Evolutionary conservation across 106 monocot genomes (phyloP).

Genomic region (Allium fistulosum): DNA sequence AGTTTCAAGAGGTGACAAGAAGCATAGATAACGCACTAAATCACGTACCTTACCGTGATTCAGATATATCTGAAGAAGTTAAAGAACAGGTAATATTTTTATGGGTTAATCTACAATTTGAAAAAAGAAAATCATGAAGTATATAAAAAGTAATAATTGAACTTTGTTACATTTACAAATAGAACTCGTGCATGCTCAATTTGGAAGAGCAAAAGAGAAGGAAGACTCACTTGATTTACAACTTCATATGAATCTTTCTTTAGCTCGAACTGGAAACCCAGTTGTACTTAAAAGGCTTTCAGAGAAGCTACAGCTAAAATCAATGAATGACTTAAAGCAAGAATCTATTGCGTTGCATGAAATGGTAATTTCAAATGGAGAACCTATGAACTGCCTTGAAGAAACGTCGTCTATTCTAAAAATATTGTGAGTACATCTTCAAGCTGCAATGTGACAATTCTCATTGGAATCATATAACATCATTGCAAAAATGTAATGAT

Average conservation of each 20-base stretch:
- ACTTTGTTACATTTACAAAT: constrained; percentile 21
- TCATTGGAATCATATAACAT: too few species aligned
- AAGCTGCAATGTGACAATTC: too few species aligned
- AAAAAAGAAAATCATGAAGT: not conserved
- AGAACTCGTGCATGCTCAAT: constrained; percentile 62
- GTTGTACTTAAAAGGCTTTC: constrained; percentile 33
- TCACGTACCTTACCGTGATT: constrained; percentile 42
- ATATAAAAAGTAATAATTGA: not conserved
- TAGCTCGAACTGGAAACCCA: constrained; percentile 15
- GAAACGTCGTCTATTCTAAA: constrained; percentile 41
- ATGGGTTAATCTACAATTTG: not conserved
- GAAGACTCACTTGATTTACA: constrained; percentile 33
- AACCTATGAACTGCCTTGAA: constrained; percentile 22
- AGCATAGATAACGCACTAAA: constrained; percentile 55
- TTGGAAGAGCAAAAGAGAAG: constrained; percentile 41
- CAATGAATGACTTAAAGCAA: constrained; percentile 44
- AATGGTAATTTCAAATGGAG: constrained; percentile 34
- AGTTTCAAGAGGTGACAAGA: constrained; percentile 41
- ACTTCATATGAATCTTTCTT: constrained; percentile 26
- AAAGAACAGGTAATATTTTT: constrained; percentile 56
- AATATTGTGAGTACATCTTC: not conserved
- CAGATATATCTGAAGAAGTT: constrained; percentile 73
- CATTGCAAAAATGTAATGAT: too few species aligned
- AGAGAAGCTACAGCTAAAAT: constrained; percentile 52
- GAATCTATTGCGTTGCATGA: constrained; percentile 52